These are phyloP conservation scores for Dendrobium catenatum DNA, from an alignment of 106 monocot genomes.

Conservation along the genomic window DNA sequence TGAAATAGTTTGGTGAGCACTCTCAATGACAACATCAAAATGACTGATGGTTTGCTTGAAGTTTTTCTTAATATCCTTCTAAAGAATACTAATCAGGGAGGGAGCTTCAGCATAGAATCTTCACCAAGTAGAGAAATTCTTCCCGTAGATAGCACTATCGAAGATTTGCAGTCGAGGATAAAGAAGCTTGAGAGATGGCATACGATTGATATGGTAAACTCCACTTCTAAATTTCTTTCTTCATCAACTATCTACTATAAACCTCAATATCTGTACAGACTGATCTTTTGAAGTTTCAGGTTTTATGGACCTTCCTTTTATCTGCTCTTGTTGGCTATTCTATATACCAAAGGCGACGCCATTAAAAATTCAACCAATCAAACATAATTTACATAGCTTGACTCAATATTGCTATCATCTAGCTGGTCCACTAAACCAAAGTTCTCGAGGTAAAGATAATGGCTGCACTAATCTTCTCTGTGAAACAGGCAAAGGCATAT, in stretches of 20 bases:
- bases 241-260: background rate
- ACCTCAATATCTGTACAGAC: background rate
- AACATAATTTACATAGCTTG: background rate
- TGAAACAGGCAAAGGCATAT: background rate
- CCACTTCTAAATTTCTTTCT: background rate
- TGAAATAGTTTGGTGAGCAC: background rate
- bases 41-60: background rate
- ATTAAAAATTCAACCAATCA: background rate
- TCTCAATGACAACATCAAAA: background rate
- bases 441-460: background rate
- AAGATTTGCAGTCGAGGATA: slow-evolving; percentile 69
- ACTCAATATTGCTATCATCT: background rate
- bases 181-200: slow-evolving; percentile 88
- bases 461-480: background rate
- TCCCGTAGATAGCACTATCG: slow-evolving; percentile 36
- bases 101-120: slow-evolving; percentile 34
- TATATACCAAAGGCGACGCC: slow-evolving; percentile 49
- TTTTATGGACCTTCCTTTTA: slow-evolving; percentile 85
- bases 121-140: slow-evolving; percentile 25
- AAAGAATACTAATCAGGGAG: slow-evolving; percentile 40
- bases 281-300: slow-evolving; percentile 24
- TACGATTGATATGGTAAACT: slow-evolving; percentile 69
- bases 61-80: background rate
- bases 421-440: background rate
- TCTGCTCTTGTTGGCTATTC: slow-evolving; percentile 87